Conservation (phyloP, 2,329 filamentous ascomycete species). For the Hawksworthiomyces lignivorus region DNA sequence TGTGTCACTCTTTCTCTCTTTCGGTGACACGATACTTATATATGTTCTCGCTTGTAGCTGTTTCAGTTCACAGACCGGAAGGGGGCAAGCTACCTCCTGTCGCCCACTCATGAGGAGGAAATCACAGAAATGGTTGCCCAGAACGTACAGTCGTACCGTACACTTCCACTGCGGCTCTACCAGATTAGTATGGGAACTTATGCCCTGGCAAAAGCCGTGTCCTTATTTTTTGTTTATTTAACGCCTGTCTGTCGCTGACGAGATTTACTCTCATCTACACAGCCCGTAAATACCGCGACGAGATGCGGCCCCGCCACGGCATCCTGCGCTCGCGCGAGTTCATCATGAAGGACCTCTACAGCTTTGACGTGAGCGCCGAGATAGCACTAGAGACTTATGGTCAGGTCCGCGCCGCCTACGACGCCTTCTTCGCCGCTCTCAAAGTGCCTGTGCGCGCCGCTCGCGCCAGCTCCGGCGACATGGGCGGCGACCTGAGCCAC, state of each 20-base stretch:
- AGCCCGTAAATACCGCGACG: constrained; percentile 92
- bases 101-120: constrained; percentile 95
- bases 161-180: constrained; percentile 78
- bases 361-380: constrained; percentile 65
- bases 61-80: constrained; percentile 77
- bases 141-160: constrained; percentile 72
- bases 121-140: constrained; percentile 74
- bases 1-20: neutral
- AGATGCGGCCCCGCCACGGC: constrained; percentile 79
- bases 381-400: constrained; percentile 76
- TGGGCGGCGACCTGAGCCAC: constrained; percentile 88
- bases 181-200: no score
- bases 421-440: constrained; percentile 70
- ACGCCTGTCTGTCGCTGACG: no score
- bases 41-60: constrained; percentile 44
- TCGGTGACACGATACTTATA: neutral
- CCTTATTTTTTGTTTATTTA: no score
- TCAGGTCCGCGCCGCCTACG: constrained; percentile 66
- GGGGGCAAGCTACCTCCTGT: constrained; percentile 64
- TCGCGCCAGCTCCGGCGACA: constrained; percentile 88
- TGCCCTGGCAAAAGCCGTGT: no score
- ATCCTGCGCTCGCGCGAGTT: constrained; percentile 86
- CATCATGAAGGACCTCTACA: constrained; percentile 97
- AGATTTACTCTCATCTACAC: no score
- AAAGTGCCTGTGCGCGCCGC: constrained; percentile 79